phyloP scores from a whole-genome alignment of 1,284 basidiomycete genomes.

The Macrocybe sp. region DNA sequence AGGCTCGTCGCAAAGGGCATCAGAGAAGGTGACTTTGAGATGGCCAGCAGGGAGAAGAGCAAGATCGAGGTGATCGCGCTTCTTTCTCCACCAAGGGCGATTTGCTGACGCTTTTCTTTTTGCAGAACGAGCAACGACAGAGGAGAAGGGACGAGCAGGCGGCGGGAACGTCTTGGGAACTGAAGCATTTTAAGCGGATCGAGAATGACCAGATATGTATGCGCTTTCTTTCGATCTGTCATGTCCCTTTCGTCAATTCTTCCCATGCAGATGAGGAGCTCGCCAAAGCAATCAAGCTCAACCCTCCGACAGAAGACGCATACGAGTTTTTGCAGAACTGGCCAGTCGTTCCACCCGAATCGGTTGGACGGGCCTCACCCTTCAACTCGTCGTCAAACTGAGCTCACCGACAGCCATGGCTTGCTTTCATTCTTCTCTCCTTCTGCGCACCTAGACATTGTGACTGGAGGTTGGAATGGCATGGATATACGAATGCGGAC shows the following conservation, averaged over 20 bases:
- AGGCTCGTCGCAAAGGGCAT: constrained; percentile 88
- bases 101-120: not conserved
- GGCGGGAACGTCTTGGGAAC: constrained; percentile 67
- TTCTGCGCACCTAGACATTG: too few species aligned
- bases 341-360: constrained; percentile 21
- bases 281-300: constrained; percentile 47
- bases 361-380: too few species aligned
- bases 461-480: too few species aligned
- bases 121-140: constrained; percentile 88
- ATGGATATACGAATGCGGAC: too few species aligned
- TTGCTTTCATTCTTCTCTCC: too few species aligned
- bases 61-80: constrained; percentile 74
- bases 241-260: not conserved
- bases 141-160: constrained; percentile 81
- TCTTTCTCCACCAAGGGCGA: not conserved
- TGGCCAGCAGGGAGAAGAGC: constrained; percentile 87
- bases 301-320: constrained; percentile 59
- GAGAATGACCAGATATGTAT: constrained; percentile 69
- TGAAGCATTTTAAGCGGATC: constrained; percentile 71
- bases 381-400: too few species aligned
- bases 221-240: constrained; percentile 15
- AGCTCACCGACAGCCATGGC: too few species aligned
- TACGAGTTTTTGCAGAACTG: constrained; percentile 62
- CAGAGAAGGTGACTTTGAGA: constrained; percentile 85
- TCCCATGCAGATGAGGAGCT: constrained; percentile 52